A percentile compares a stretch with the other conserved stretches of the same genome.
phyloP scores from a whole-genome alignment of 805 yeast species.

The Myxozyma sirexii region DNA sequence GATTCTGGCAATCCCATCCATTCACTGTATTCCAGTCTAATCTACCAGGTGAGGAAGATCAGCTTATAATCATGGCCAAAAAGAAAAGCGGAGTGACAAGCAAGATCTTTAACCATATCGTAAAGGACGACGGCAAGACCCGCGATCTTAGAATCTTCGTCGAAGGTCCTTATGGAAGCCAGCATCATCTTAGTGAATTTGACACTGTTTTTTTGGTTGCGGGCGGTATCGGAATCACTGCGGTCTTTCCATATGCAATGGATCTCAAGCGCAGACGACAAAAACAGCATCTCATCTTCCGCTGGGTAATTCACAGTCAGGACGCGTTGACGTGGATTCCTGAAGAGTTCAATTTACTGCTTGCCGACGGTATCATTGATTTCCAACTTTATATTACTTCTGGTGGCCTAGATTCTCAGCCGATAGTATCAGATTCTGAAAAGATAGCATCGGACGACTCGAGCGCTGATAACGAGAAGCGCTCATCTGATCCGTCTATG shows the following conservation, averaged over 20 bases:
- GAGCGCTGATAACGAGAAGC: neutral
- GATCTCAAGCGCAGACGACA: conserved; percentile 17
- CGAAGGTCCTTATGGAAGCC: conserved; percentile 64
- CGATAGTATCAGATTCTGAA: too few species aligned
- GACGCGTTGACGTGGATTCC: conserved; percentile 8
- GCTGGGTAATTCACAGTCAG: conserved; percentile 5
- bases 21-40: conserved; percentile 6
- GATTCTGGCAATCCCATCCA: conserved; percentile 20
- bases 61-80: neutral
- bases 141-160: conserved; percentile 44
- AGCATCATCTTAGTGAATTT: conserved; percentile 52
- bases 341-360: neutral
- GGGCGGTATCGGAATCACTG: conserved; percentile 69
- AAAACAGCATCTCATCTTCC: neutral
- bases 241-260: conserved; percentile 52
- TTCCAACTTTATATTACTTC: conserved; percentile 8
- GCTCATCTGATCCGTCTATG: neutral
- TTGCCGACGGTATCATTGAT: neutral
- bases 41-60: neutral
- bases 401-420: too few species aligned
- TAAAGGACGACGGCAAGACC: neutral
- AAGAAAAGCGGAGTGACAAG: neutral
- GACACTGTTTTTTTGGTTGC: conserved; percentile 54
- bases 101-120: neutral
- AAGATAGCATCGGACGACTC: conserved; percentile 1